Evolutionary conservation across 2,329 filamentous ascomycete genomes (phyloP), one percentile per base, ranked within the genome.

Genomic region (Proliferodiscus dingleyae): DNA sequence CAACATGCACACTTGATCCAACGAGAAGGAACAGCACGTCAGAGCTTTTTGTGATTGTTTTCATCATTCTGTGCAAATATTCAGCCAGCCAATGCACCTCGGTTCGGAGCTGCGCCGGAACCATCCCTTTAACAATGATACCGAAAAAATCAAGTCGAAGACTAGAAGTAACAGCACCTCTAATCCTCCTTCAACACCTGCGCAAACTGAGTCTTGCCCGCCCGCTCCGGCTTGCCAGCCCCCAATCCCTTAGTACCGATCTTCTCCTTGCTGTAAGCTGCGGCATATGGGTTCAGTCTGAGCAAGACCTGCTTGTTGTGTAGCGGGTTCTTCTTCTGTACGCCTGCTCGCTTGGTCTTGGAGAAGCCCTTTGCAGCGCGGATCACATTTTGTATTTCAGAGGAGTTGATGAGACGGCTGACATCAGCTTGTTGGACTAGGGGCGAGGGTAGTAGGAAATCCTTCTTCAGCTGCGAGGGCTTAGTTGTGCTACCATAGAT

Each of bases 251-350:
- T 72, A 71, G 85, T 78, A 59, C 88, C 88, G 49, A 93, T 71
- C 74, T 89, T 85, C 66, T 89, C 81, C 80, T 94, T 88, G 63
- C 83, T 77, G 75, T 94, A 98, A 55, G 87, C 83, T 63, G 85
- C 78, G 62, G 93, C 91, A 75, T 98, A 98, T 56, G 93, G 93
- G 85, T 98, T 98, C 72, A 98, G 87, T 66, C 93, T 87, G 69
- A 98, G 87, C 74, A 96, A 82, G 61, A 98, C 86, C 81, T 97
- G 93, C 83, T 89, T 95, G 87, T 98, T 98, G 75, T 79, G 80
- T 62, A 98, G 89, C 66, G 93, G 93, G 83, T 98, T 98, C 90
- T 97, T 97, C 89, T 98, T 98, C 83, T 96, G 91, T 61, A 95
- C 89, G 66, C 80, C 75, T 61, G 78, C 75, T 68, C 93, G 88